These are phyloP conservation scores for Hydnomerulius pinastri DNA, from an alignment of 768 basidiomycete species.

Conservation along the genomic window DNA sequence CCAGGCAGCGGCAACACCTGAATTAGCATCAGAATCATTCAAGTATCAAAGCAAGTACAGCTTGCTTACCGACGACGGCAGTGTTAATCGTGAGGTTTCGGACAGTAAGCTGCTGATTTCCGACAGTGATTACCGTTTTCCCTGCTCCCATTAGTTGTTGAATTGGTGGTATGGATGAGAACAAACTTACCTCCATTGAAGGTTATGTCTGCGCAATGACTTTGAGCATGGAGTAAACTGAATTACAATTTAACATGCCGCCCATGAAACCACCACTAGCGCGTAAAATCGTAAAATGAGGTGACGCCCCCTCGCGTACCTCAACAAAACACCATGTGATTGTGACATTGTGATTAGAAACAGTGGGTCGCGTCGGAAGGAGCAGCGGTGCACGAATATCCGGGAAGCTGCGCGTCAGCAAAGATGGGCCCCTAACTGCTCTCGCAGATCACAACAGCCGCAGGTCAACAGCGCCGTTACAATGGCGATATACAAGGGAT, in stretches of 20 bases:
- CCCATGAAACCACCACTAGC: conserved; percentile 37
- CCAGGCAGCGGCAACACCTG: conserved; percentile 35
- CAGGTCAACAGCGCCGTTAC: no score
- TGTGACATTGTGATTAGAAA: no score
- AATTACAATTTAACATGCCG: no score
- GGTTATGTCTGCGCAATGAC: conserved; percentile 33
- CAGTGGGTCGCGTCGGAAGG: no score
- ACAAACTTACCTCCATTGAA: conserved; percentile 46
- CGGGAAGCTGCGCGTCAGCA: no score
- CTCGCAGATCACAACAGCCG: no score
- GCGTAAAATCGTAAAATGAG: no score
- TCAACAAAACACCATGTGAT: no score
- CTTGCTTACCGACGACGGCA: conserved; percentile 40
- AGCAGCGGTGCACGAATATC: no score
- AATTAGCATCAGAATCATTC: neutral
- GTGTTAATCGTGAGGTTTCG: conserved; percentile 61
- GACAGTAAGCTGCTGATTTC: conserved; percentile 85
- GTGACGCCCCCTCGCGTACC: no score
- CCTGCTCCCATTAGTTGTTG: conserved; percentile 34
- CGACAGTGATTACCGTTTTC: conserved; percentile 73
- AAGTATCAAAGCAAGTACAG: neutral
- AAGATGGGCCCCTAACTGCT: no score
- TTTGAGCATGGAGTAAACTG: conserved; percentile 5
- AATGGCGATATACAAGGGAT: no score
- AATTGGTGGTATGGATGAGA: neutral